Evolutionary conservation across 306 rosid genomes (phyloP).

Genomic region (Sesbania bispinosa): DNA sequence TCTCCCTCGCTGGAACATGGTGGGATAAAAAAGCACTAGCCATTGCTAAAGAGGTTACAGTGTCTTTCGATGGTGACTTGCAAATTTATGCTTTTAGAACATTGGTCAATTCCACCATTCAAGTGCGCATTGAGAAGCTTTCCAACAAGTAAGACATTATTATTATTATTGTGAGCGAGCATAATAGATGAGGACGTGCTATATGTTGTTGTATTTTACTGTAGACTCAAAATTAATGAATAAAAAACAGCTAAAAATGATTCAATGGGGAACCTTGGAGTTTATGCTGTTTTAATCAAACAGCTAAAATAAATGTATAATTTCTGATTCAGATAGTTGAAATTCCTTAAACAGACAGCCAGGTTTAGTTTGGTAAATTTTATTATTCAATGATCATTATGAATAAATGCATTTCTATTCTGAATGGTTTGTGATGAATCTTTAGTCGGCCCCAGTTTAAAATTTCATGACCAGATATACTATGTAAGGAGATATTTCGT

Average conservation of each 20-base stretch:
- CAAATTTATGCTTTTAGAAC: constrained; percentile 78
- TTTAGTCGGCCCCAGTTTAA: neutral
- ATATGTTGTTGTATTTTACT: neutral
- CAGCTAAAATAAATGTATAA: neutral
- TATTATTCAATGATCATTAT: neutral
- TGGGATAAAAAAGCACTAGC: constrained; percentile 87
- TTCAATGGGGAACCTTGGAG: neutral
- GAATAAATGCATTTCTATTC: neutral
- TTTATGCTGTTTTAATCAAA: neutral
- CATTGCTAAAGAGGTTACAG: constrained; percentile 70
- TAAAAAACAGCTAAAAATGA: neutral
- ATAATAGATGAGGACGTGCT: neutral
- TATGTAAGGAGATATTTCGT: too few species aligned
- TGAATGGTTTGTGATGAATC: constrained; percentile 3
- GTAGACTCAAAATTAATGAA: neutral
- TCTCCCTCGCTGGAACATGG: constrained; percentile 83
- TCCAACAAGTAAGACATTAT: constrained; percentile 57
- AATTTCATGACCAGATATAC: neutral
- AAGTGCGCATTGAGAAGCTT: constrained; percentile 82
- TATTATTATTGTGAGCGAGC: neutral
- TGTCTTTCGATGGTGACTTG: constrained; percentile 69
- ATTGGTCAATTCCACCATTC: constrained; percentile 58
- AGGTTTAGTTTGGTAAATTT: constrained; percentile 5
- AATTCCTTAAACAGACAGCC: neutral
- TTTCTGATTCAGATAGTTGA: constrained; percentile 4